phyloP scores from a whole-genome alignment of 768 basidiomycete genomes.

The Boletales sp. region DNA sequence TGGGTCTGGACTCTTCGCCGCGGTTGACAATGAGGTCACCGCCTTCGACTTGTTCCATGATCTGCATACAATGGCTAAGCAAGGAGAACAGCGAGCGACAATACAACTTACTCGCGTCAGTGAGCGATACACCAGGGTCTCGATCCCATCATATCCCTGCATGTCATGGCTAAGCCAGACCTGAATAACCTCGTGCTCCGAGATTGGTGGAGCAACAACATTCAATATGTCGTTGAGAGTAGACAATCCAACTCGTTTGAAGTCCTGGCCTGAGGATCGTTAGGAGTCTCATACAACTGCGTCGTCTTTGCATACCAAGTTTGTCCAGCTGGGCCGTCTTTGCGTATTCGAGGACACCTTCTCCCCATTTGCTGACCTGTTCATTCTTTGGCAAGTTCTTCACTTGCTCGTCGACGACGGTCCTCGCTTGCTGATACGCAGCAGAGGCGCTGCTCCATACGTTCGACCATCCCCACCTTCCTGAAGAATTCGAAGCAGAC shows the following conservation, averaged over 20 bases:
- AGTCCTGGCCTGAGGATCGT: slow-evolving; percentile 68
- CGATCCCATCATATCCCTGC: slow-evolving; percentile 94
- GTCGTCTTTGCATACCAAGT: slow-evolving; percentile 56
- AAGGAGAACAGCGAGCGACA: not conserved
- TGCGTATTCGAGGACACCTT: slow-evolving; percentile 82
- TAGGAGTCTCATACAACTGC: not conserved
- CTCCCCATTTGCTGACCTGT: slow-evolving; percentile 85
- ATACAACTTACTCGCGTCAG: slow-evolving; percentile 63
- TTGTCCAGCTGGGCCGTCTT: slow-evolving; percentile 89
- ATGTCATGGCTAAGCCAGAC: slow-evolving; percentile 96
- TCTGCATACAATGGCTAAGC: slow-evolving; percentile 38
- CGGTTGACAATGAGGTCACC: slow-evolving; percentile 87
- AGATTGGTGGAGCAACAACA: slow-evolving; percentile 96
- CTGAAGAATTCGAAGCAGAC: slow-evolving; percentile 16
- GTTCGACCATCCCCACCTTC: slow-evolving; percentile 77
- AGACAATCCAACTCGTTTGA: slow-evolving; percentile 82
- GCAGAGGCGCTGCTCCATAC: slow-evolving; percentile 89
- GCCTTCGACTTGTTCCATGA: slow-evolving; percentile 93
- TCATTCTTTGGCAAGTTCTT: slow-evolving; percentile 84
- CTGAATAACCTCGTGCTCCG: slow-evolving; percentile 96
- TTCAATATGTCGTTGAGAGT: slow-evolving; percentile 91
- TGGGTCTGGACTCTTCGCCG: slow-evolving; percentile 73
- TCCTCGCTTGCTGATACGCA: slow-evolving; percentile 82
- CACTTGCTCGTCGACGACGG: slow-evolving; percentile 90
- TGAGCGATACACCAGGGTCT: slow-evolving; percentile 88